phyloP scores from a whole-genome alignment of 352 stramenopile genomes.

The Pythium apleroticum region DNA sequence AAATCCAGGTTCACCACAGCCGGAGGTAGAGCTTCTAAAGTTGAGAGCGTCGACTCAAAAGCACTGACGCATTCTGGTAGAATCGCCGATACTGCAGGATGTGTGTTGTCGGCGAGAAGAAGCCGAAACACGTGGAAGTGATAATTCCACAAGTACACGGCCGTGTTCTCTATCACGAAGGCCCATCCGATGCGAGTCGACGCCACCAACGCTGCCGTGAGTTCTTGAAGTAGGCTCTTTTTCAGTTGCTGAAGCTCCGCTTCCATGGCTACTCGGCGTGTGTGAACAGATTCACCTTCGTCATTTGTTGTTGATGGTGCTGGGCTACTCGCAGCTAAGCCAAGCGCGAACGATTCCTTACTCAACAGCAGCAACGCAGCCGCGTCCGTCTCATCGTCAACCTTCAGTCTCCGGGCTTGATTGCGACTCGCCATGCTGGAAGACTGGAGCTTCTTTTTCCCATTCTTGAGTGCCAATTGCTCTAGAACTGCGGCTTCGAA shows the following conservation, averaged over 20 bases:
- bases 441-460: conserved; percentile 18
- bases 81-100: conserved; percentile 27
- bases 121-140: conserved; percentile 86
- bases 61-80: conserved; percentile 59
- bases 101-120: conserved; percentile 18
- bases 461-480: neutral
- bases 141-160: conserved; percentile 90
- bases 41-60: conserved; percentile 54
- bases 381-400: conserved; percentile 3
- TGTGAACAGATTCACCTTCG: neutral
- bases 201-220: conserved; percentile 33
- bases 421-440: conserved; percentile 2
- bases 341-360: conserved; percentile 11
- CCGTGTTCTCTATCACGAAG: conserved; percentile 80
- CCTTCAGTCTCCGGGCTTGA: neutral
- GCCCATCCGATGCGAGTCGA: conserved; percentile 49
- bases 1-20: conserved; percentile 39
- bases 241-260: conserved; percentile 39
- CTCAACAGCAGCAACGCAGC: conserved; percentile 15
- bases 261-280: conserved; percentile 16
- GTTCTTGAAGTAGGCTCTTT: conserved; percentile 42
- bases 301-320: neutral
- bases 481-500: conserved; percentile 4
- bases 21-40: conserved; percentile 36
- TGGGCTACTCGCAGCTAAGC: neutral